phyloP scores from a whole-genome alignment of 2,329 filamentous ascomycete species.

The Grosmannia clavigera region DNA sequence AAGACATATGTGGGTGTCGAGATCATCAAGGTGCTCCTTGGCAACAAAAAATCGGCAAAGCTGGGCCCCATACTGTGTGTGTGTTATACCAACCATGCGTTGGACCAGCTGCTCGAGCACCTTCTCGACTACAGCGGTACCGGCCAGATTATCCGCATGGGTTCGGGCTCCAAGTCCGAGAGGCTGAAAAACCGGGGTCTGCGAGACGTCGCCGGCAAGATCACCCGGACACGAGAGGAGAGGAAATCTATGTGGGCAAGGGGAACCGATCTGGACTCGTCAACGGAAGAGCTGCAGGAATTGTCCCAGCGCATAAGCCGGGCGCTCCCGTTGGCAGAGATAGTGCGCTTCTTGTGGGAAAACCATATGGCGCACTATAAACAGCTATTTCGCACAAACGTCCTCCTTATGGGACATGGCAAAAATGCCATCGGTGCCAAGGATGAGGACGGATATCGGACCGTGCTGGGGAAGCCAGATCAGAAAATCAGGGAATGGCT shows the following conservation, averaged over 20 bases:
- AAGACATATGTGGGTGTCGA: slow-evolving; percentile 50
- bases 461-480: slow-evolving; percentile 9
- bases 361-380: too few species aligned
- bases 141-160: slow-evolving; percentile 48
- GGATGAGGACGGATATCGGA: slow-evolving; percentile 16
- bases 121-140: slow-evolving; percentile 29
- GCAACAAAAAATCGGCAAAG: slow-evolving; percentile 23
- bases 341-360: too few species aligned
- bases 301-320: too few species aligned
- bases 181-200: slow-evolving; percentile 39
- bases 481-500: slow-evolving; percentile 15
- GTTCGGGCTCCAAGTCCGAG: slow-evolving; percentile 43
- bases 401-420: background rate
- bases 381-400: too few species aligned
- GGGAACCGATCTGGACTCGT: too few species aligned
- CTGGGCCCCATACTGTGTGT: slow-evolving; percentile 34
- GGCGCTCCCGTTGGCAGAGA: too few species aligned
- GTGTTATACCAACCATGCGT: slow-evolving; percentile 38
- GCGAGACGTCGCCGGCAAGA: slow-evolving; percentile 19
- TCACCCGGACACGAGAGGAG: slow-evolving; percentile 19
- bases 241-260: slow-evolving; percentile 16
- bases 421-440: background rate
- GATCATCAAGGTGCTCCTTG: slow-evolving; percentile 42
- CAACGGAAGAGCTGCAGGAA: too few species aligned
- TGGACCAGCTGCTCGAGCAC: slow-evolving; percentile 48